Percentiles rank a stretch among this genome's conserved stretches.
Evolutionary conservation across 2,329 filamentous ascomycete genomes (phyloP).

Genomic region (Tolypocladium capitatum): DNA sequence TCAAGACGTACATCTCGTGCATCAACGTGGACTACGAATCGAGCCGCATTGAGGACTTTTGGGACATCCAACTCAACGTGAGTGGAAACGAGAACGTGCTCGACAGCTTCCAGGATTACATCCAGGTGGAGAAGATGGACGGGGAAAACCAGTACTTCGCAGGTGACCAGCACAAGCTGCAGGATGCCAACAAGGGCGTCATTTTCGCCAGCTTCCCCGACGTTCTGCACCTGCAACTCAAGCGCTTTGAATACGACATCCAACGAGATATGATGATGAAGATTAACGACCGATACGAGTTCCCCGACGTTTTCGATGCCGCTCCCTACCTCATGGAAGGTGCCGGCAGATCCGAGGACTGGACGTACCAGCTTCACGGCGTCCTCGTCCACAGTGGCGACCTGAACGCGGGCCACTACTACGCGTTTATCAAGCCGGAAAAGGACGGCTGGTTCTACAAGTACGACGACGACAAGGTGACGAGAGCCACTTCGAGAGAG

Average conservation of each 20-base stretch:
- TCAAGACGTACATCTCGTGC: slow-evolving; percentile 97
- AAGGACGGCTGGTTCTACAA: slow-evolving; percentile 94
- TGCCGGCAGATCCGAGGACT: slow-evolving; percentile 77
- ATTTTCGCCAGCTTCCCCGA: slow-evolving; percentile 94
- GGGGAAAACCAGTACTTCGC: slow-evolving; percentile 98
- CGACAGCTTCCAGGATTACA: slow-evolving; percentile 91
- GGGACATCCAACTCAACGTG: slow-evolving; percentile 97
- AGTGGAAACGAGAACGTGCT: slow-evolving; percentile 85
- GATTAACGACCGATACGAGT: slow-evolving; percentile 87
- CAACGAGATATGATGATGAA: slow-evolving; percentile 98
- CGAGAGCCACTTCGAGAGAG: slow-evolving; percentile 81
- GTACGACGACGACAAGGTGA: slow-evolving; percentile 95
- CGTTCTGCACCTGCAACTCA: slow-evolving; percentile 86
- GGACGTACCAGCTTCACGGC: slow-evolving; percentile 85
- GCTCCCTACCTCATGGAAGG: slow-evolving; percentile 76
- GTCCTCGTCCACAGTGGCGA: slow-evolving; percentile 95
- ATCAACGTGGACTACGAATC: slow-evolving; percentile 98
- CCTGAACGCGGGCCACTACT: slow-evolving; percentile 94
- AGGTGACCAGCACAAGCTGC: slow-evolving; percentile 75
- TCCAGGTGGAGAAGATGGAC: slow-evolving; percentile 91
- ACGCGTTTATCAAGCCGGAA: slow-evolving; percentile 86
- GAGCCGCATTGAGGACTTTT: slow-evolving; percentile 90
- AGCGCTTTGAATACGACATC: slow-evolving; percentile 96
- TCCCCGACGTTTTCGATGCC: slow-evolving; percentile 72
- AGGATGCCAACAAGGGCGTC: slow-evolving; percentile 94